phyloP scores from a whole-genome alignment of 495 filamentous ascomycete genomes.

The Tuber calosporum region DNA sequence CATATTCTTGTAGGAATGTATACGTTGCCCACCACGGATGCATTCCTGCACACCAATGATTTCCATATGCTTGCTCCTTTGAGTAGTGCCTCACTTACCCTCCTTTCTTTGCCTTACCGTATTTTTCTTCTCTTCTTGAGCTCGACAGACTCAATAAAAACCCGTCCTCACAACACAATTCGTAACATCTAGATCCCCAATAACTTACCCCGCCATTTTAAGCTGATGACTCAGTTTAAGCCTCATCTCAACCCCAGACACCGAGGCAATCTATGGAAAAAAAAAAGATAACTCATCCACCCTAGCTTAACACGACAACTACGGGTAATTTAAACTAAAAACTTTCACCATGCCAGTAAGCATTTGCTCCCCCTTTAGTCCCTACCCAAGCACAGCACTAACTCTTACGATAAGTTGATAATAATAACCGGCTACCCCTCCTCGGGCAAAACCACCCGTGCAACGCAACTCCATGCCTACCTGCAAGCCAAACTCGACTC shows the following conservation, averaged over 20 bases:
- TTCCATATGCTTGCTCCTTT: too few species aligned
- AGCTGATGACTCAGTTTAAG: neutral
- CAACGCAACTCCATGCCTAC: constrained; percentile 63
- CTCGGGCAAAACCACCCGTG: constrained; percentile 86
- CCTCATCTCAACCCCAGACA: neutral
- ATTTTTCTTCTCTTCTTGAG: too few species aligned
- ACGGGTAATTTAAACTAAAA: neutral
- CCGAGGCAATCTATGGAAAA: neutral
- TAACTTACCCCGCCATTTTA: neutral
- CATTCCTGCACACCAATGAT: too few species aligned
- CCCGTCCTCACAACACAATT: too few species aligned
- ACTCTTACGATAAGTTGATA: constrained; percentile 58
- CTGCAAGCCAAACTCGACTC: constrained; percentile 53
- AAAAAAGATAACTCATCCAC: neutral
- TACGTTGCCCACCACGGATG: too few species aligned
- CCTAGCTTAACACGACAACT: neutral
- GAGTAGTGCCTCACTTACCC: too few species aligned
- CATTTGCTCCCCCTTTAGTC: neutral
- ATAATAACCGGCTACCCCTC: constrained; percentile 86
- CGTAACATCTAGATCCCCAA: too few species aligned
- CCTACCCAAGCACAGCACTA: neutral
- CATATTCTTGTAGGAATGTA: too few species aligned
- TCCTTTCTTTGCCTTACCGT: too few species aligned
- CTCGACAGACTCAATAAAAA: too few species aligned
- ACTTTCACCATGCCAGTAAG: constrained; percentile 20